Conservation (phyloP, 148 eudicot genomes). For the Amaranthus hypochondriacus region DNA sequence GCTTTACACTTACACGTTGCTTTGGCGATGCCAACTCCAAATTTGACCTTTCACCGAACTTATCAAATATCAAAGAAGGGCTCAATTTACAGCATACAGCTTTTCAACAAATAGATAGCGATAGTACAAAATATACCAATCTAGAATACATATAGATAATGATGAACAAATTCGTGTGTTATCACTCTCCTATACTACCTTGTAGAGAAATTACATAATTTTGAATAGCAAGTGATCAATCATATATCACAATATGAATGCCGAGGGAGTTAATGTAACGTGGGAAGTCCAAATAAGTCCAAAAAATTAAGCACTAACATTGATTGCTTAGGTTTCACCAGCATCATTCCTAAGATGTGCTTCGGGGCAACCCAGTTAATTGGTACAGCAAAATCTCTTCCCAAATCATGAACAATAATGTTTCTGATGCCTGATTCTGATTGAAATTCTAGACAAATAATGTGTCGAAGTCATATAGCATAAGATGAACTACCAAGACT, state of each 20-base stretch:
- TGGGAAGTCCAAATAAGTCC: not conserved
- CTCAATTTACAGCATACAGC: not conserved
- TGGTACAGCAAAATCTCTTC: constrained; percentile 4
- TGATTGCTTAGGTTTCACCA: not conserved
- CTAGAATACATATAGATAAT: too few species aligned
- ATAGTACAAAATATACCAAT: not conserved
- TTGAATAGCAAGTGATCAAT: not conserved
- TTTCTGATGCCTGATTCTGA: constrained; percentile 2
- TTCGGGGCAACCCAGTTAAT: not conserved
- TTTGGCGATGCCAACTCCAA: too few species aligned
- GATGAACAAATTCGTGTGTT: not conserved
- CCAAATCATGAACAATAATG: not conserved
- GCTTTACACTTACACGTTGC: too few species aligned
- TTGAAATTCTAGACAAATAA: not conserved
- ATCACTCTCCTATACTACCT: not conserved
- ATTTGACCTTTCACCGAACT: too few species aligned
- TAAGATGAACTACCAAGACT: constrained; percentile 50
- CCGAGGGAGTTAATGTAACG: constrained; percentile 4
- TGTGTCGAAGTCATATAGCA: constrained; percentile 21
- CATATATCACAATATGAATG: not conserved
- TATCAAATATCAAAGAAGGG: too few species aligned
- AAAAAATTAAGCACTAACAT: not conserved
- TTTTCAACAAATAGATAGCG: not conserved
- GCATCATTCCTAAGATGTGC: not conserved
- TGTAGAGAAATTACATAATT: not conserved